Evolutionary conservation across 257 asterid species (phyloP).

Genomic region (Solanum phureja): DNA sequence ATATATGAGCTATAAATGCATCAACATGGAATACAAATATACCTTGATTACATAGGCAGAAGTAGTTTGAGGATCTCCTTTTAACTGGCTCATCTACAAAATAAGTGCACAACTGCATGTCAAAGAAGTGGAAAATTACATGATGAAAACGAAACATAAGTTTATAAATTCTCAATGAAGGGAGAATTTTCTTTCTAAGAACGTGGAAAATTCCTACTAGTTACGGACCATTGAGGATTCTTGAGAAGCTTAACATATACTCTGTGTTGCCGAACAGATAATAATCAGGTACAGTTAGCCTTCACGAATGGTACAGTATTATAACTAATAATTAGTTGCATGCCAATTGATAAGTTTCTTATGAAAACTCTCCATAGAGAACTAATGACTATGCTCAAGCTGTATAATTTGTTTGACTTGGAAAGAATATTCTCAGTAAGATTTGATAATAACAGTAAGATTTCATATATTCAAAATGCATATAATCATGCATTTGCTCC

Average conservation of each 20-base stretch:
- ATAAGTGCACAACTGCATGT: slow-evolving; percentile 82
- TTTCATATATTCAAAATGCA: background rate
- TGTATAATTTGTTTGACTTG: background rate
- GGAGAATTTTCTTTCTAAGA: background rate
- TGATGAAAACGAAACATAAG: slow-evolving; percentile 15
- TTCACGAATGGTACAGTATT: background rate
- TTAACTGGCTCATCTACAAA: slow-evolving; percentile 55
- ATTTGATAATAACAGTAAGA: too few relatives aligned
- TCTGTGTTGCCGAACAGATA: background rate
- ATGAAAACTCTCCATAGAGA: background rate
- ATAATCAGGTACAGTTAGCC: background rate
- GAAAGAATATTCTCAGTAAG: background rate
- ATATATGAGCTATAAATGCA: background rate
- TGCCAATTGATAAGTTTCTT: background rate
- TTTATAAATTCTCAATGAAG: background rate
- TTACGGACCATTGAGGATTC: background rate
- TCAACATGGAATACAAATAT: background rate
- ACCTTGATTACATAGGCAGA: slow-evolving; percentile 72
- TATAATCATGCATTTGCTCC: background rate
- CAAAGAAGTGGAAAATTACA: slow-evolving; percentile 59
- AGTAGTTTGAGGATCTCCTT: slow-evolving; percentile 35
- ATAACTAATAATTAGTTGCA: background rate
- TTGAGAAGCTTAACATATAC: background rate
- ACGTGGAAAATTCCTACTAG: background rate
- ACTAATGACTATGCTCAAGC: background rate